Evolutionary conservation across 1,284 basidiomycete species (phyloP), one percentile per base, ranked within the genome.

Genomic region (Puccinia novopanici): DNA sequence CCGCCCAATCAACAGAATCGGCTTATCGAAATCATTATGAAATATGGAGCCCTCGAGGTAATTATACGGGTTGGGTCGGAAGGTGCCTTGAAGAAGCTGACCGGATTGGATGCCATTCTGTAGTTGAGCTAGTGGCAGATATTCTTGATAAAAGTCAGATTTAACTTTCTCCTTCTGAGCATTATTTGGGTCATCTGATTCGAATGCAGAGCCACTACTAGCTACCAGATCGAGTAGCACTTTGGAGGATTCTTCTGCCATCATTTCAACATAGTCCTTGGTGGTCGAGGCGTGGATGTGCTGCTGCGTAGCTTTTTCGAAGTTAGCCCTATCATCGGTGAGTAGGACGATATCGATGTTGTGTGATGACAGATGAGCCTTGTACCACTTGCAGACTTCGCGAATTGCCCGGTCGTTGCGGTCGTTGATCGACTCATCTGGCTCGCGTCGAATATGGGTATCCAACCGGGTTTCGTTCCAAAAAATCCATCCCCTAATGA

Each of bases 41-140:
- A 90, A 89, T 22, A 98, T 95, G 65, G 89, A 92, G 1, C 94
- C 96, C 88, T 98, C 95, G 9, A 98, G 89, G 84, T 96, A 99
- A 86, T 99, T 99, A 88, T 94, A 99, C 82, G 92, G 91, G 84
- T 93, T 98, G 5, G 95, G 93, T 84, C 93, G 95, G 88, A 98
- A 99, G 85, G 95, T 91, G 0, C 97, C 97, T 86, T 96, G 93
- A 83, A 94, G 89, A 13, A 95, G 89, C 72, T 92, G 88, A 0
- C 93, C 93, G 12, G 90, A 90, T 85, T 94, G 95, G 76, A 98
- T 88, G 1, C 94, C 96, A 9, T 94, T 93, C 40, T 90, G 86
- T 24, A 98, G 87, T 0, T 90, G 90, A 0, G 91, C 89, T 42
- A 89, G 88, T 0, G 94, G 89, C 13, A 98, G 88, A 85, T 99